phyloP scores from a whole-genome alignment of 179 eudicot genomes.

The Drosera spatulata region DNA sequence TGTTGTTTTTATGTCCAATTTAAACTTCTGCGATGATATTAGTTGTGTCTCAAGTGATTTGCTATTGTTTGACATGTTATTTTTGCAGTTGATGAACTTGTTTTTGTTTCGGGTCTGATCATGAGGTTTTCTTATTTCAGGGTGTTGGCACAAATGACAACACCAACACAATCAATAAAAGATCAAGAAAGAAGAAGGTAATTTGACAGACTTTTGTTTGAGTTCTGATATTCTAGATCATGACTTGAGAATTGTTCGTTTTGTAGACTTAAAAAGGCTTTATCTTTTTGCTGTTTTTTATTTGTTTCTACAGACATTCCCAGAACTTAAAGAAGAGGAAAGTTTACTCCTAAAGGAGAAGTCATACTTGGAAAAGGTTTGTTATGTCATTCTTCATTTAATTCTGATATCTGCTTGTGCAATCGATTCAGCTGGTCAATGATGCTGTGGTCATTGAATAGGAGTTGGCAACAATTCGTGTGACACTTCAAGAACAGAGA shows the following conservation, averaged over 20 bases:
- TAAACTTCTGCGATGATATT: too few relatives aligned
- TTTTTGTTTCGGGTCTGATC: too few relatives aligned
- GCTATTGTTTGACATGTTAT: too few relatives aligned
- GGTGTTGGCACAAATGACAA: constrained; percentile 21
- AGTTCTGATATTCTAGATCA: neutral
- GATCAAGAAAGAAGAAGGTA: constrained; percentile 56
- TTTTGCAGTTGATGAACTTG: too few relatives aligned
- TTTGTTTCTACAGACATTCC: constrained; percentile 27
- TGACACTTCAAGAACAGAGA: constrained; percentile 28
- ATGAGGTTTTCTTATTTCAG: constrained; percentile 17
- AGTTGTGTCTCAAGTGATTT: too few relatives aligned
- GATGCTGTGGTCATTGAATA: constrained; percentile 9
- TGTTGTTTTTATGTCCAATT: too few relatives aligned
- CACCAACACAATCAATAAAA: constrained; percentile 21
- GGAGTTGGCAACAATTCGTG: constrained; percentile 28
- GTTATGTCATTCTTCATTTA: constrained; percentile 5
- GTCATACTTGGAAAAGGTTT: constrained; percentile 36
- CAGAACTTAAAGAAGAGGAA: constrained; percentile 53
- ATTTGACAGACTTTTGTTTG: neutral
- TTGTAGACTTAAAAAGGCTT: neutral
- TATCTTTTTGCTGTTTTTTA: neutral
- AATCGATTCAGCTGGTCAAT: neutral
- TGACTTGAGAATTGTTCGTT: neutral
- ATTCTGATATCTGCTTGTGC: constrained; percentile 1
- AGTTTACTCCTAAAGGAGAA: constrained; percentile 34